Base-by-base conservation (phyloP, 768 basidiomycete species). In the Lactarius tabidus region DNA sequence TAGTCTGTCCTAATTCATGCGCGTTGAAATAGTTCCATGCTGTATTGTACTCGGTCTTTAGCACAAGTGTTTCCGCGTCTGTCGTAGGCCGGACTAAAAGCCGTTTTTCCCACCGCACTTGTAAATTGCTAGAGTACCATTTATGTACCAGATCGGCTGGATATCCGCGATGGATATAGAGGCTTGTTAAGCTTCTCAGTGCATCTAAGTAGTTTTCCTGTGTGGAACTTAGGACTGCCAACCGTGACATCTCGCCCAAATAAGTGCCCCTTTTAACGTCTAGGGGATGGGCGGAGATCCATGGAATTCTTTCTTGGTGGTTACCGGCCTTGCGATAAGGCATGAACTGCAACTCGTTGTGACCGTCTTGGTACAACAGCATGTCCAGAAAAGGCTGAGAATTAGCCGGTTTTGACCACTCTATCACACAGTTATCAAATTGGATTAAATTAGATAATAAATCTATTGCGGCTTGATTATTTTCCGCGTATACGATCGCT, bases 401-500 rank as follows among this genome's bases (percentile, higher is more conserved):
- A 6, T 15, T 6, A 17, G 6, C 39, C 18, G 20, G 6, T 1
- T 20, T 14, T 35, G 54, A 1, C 54, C 31, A 35, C n/a, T n/a
- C n/a, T n/a, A n/a, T n/a, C n/a, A n/a, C n/a, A n/a, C n/a, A n/a
- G n/a, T n/a, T n/a, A n/a, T 54, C 41, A 20, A 6, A 41, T 20
- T 20, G 0, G 0, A 41, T 20, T n/a, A n/a, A n/a, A n/a, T n/a
- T n/a, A n/a, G n/a, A n/a, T 18, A 41, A 6, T 18, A 8, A 7
- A 7, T 14, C 18, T 5, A 41, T 18, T 18, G 18, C 39, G 17
- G 12, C 1, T 15, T 39, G 38, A 39, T 17, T 41, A 41, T 6
- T 0, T 4, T 41, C 17, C 3, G 39, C 39, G 65, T 55, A 65
- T 0, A 69, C 62, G 0, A 71, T 66, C 1, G 71, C 70, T n/a